phyloP scores from a whole-genome alignment of 2,329 filamentous ascomycete species.

The Botrytis elliptica region DNA sequence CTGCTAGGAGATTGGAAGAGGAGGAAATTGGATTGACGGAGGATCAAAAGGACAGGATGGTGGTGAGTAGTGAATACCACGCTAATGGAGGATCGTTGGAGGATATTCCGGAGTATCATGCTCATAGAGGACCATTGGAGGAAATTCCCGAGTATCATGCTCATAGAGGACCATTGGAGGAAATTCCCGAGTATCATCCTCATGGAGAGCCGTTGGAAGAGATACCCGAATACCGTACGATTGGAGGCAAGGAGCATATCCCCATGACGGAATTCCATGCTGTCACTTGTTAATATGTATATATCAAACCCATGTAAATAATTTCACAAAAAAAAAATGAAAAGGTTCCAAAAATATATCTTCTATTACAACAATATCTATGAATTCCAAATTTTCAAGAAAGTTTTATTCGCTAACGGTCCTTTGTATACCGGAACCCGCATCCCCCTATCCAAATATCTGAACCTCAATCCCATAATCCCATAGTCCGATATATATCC shows the following conservation, averaged over 20 bases:
- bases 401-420: neutral
- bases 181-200: neutral
- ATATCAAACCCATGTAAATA: slow-evolving; percentile 2
- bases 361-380: neutral
- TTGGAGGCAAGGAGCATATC: neutral
- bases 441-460: neutral
- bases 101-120: neutral
- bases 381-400: neutral
- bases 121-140: neutral
- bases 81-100: neutral
- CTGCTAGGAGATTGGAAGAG: neutral
- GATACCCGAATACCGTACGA: neutral
- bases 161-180: neutral
- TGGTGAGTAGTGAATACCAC: neutral
- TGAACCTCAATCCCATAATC: neutral
- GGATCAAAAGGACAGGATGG: neutral
- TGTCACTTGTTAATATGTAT: neutral
- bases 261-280: slow-evolving; percentile 12
- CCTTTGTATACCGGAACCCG: neutral
- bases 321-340: neutral
- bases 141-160: neutral
- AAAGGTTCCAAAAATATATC: neutral
- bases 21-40: slow-evolving; percentile 14
- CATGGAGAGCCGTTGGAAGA: neutral
- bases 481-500: neutral